These are phyloP conservation scores for Podospora didyma DNA, from an alignment of 495 filamentous ascomycete genomes.

Conservation along the genomic window DNA sequence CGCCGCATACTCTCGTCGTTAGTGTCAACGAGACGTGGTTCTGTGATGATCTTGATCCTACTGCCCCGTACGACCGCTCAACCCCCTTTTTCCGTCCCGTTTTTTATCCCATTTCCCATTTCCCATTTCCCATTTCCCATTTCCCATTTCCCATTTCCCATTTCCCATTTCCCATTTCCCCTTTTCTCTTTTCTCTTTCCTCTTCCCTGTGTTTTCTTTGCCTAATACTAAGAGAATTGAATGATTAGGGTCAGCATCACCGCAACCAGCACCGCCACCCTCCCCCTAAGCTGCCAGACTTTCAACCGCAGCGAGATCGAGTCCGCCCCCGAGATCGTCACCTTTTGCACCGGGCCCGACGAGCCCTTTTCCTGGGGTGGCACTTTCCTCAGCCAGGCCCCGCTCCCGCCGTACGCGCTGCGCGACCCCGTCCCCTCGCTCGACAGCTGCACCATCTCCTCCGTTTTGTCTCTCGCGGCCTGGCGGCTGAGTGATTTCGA, in stretches of 20 bases:
- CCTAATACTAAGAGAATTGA: too few relatives aligned
- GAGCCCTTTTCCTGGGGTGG: too few relatives aligned
- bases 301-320: neutral
- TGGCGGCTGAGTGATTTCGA: slow-evolving; percentile 5
- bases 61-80: slow-evolving; percentile 11
- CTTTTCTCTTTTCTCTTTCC: too few relatives aligned
- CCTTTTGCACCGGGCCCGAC: slow-evolving; percentile 9
- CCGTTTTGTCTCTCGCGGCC: neutral
- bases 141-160: neutral
- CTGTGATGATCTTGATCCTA: slow-evolving; percentile 16
- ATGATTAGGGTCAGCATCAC: too few relatives aligned
- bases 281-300: slow-evolving; percentile 4
- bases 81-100: neutral
- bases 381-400: neutral
- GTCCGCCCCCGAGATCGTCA: neutral
- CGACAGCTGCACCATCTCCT: neutral
- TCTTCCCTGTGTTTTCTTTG: too few relatives aligned
- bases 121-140: neutral
- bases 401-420: neutral
- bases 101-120: too few relatives aligned
- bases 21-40: slow-evolving; percentile 22
- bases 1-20: slow-evolving; percentile 3
- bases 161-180: neutral
- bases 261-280: neutral
- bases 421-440: neutral